Conservation (phyloP, 2,329 filamentous ascomycete genomes). For the Zarea fungicola region DNA sequence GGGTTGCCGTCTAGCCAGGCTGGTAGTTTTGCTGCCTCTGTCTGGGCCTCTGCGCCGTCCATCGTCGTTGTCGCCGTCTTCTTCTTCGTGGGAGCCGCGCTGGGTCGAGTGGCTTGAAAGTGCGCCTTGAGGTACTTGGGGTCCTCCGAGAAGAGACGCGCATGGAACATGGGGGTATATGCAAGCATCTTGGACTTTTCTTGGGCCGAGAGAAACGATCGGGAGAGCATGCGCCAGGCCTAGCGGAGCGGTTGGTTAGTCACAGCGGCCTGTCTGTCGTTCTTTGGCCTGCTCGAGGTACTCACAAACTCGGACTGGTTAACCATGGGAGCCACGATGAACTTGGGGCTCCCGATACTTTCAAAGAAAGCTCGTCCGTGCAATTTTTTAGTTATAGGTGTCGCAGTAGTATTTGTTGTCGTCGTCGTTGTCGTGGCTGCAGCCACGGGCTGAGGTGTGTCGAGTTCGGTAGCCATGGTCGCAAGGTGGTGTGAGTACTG, state of each 20-base stretch:
- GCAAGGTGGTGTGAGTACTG: slow-evolving; percentile 17
- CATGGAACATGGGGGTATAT: slow-evolving; percentile 96
- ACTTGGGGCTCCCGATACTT: slow-evolving; percentile 86
- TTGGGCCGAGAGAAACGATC: slow-evolving; percentile 74
- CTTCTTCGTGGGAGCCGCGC: too few species aligned
- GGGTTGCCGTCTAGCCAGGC: slow-evolving; percentile 88
- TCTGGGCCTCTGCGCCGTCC: too few species aligned
- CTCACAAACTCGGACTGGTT: slow-evolving; percentile 95
- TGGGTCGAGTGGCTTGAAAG: slow-evolving; percentile 62
- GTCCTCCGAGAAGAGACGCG: slow-evolving; percentile 76
- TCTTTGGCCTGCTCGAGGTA: slow-evolving; percentile 16
- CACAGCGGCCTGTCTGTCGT: not conserved
- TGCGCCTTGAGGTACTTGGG: slow-evolving; percentile 71
- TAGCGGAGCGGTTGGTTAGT: slow-evolving; percentile 30
- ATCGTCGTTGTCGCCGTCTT: slow-evolving; percentile 16
- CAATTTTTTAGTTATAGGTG: slow-evolving; percentile 49
- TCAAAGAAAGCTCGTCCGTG: slow-evolving; percentile 89
- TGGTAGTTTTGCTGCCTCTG: too few species aligned
- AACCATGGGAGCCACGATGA: slow-evolving; percentile 93
- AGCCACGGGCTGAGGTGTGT: not conserved
- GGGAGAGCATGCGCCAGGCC: slow-evolving; percentile 96
- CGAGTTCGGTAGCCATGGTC: slow-evolving; percentile 25
- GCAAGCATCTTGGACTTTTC: slow-evolving; percentile 65
- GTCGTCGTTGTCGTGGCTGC: not conserved
- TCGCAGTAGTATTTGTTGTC: slow-evolving; percentile 15